phyloP scores from a whole-genome alignment of 1,284 basidiomycete genomes.

The Ustilago trichophora region DNA sequence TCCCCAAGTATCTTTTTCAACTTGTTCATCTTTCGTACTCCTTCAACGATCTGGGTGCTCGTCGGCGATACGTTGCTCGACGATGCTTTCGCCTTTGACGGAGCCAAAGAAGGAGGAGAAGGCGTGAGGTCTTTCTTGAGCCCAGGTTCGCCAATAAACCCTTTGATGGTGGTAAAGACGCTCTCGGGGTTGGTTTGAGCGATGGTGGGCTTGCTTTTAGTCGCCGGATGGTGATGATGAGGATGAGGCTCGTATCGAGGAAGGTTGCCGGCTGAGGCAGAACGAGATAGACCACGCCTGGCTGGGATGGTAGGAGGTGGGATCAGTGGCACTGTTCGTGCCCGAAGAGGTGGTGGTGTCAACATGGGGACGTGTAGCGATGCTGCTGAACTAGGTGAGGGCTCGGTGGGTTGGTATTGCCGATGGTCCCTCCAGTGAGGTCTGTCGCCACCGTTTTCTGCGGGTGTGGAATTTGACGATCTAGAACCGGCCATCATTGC shows the following conservation, averaged over 20 bases:
- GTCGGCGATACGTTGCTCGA: conserved; percentile 9
- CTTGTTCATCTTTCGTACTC: conserved; percentile 27
- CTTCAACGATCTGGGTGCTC: conserved; percentile 29
- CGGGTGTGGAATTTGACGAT: too few species aligned
- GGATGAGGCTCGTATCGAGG: too few species aligned
- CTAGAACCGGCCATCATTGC: too few species aligned
- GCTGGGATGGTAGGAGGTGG: not conserved
- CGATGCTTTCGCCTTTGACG: not conserved
- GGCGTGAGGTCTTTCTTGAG: not conserved
- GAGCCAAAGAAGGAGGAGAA: not conserved
- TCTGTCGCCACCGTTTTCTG: too few species aligned
- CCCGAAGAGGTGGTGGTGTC: not conserved
- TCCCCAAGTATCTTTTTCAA: conserved; percentile 31
- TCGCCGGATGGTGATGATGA: too few species aligned
- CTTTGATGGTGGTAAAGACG: too few species aligned
- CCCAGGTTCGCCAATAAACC: not conserved
- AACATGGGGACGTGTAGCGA: too few species aligned
- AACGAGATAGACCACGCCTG: conserved; percentile 3
- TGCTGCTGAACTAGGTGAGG: not conserved
- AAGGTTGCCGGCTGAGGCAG: conserved; percentile 18
- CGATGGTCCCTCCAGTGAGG: too few species aligned
- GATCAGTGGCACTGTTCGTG: not conserved
- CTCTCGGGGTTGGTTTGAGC: too few species aligned
- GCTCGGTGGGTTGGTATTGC: not conserved
- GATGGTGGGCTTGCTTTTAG: too few species aligned